A percentile compares a stretch with the other conserved stretches of the same genome.
phyloP scores from a whole-genome alignment of 345 rosid genomes.

The Eucalyptus erythrocorys region DNA sequence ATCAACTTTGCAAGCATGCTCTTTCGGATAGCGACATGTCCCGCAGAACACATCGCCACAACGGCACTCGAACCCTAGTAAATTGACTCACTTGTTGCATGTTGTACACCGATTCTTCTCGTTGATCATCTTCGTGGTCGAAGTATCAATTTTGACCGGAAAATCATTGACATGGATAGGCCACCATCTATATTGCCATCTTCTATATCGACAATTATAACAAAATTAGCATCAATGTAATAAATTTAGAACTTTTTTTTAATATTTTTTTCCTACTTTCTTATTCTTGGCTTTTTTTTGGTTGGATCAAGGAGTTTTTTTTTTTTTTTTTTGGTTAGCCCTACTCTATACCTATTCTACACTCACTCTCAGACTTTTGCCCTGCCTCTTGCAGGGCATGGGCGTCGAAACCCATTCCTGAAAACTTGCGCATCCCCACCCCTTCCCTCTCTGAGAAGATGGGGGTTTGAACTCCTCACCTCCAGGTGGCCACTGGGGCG shows the following conservation, averaged over 20 bases:
- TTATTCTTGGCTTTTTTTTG: too few species aligned
- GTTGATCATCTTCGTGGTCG: background rate
- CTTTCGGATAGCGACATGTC: constrained; percentile 62
- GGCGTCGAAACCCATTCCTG: too few species aligned
- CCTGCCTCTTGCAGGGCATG: too few species aligned
- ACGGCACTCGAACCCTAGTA: constrained; percentile 63
- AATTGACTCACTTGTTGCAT: constrained; percentile 55
- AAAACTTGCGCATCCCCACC: too few species aligned
- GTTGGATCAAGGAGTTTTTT: background rate
- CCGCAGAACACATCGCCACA: constrained; percentile 67
- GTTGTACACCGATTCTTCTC: constrained; percentile 18
- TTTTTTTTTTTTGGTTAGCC: too few species aligned
- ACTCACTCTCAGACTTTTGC: too few species aligned
- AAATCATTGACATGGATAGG: too few species aligned
- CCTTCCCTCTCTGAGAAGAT: too few species aligned
- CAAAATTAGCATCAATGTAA: rapidly evolving
- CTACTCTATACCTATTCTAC: too few species aligned
- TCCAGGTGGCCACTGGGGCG: too few species aligned
- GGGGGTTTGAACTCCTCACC: too few species aligned
- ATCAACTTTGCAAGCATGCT: constrained; percentile 54
- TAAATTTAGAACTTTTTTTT: rapidly evolving
- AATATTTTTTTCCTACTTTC: rapidly evolving
- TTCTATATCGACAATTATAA: rapidly evolving
- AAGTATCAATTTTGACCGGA: rapidly evolving
- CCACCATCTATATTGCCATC: rapidly evolving